Percentiles rank a stretch among this genome's conserved stretches.
These are phyloP conservation scores for Coelastrella sp. DNA, from an alignment of 139 green algal genomes.

Conservation along the genomic window DNA sequence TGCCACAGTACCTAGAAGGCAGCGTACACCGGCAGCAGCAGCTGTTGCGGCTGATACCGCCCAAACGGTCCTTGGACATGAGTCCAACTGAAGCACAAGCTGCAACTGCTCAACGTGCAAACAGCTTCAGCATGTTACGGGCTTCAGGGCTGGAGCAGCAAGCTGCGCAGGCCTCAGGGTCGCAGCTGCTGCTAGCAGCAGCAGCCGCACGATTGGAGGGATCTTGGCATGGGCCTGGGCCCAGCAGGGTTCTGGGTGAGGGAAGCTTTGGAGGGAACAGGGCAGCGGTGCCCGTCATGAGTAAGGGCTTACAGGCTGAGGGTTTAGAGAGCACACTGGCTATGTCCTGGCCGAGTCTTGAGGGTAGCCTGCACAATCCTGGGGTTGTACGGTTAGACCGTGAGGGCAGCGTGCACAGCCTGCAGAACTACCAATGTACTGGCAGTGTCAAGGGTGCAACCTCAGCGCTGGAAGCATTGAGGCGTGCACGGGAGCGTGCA, in stretches of 20 bases:
- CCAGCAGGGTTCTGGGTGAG: not conserved
- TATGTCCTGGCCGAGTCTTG: not conserved
- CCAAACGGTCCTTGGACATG: constrained; percentile 22
- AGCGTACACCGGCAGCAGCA: constrained; percentile 43
- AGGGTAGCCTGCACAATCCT: not conserved
- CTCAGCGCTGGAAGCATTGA: constrained; percentile 42
- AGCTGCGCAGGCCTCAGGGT: not conserved
- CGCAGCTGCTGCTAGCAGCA: not conserved
- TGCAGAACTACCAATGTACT: no score
- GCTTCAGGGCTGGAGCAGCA: not conserved
- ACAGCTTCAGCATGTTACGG: not conserved
- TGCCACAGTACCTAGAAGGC: constrained; percentile 25
- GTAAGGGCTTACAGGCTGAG: not conserved
- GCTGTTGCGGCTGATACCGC: constrained; percentile 40
- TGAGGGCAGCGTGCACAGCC: not conserved
- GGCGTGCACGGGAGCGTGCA: constrained; percentile 21
- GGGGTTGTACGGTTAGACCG: not conserved
- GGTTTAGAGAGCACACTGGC: not conserved
- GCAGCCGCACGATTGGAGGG: constrained; percentile 18
- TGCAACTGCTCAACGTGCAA: not conserved
- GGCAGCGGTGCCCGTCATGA: no score
- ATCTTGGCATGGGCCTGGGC: constrained; percentile 10
- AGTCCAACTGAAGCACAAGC: not conserved
- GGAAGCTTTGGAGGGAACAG: not conserved
- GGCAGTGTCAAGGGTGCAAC: constrained; percentile 34